Conservation (phyloP, 2,329 filamentous ascomycete species). For the Phyllosticta citrichinensis region DNA sequence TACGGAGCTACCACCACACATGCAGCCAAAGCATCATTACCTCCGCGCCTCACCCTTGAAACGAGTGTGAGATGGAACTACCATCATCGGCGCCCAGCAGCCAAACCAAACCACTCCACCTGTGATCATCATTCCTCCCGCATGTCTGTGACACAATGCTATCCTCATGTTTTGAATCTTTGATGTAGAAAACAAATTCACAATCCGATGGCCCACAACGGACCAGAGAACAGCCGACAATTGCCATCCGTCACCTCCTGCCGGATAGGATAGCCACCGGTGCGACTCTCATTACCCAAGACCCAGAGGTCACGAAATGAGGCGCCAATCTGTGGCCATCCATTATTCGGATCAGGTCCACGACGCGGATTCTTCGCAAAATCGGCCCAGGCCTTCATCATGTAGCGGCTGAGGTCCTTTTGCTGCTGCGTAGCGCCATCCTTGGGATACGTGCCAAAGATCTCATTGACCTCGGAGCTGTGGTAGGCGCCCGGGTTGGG, state of each 20-base stretch:
- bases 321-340: background rate
- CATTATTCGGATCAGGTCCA: background rate
- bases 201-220: background rate
- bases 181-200: background rate
- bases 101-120: too few species aligned
- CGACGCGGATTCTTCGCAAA: conserved; percentile 5
- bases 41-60: too few species aligned
- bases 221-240: background rate
- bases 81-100: too few species aligned
- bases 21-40: too few species aligned
- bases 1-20: too few species aligned
- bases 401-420: conserved; percentile 1
- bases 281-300: background rate
- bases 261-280: background rate
- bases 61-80: too few species aligned
- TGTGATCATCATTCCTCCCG: background rate
- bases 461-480: background rate
- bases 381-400: conserved; percentile 6
- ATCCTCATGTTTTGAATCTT: background rate
- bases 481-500: conserved; percentile 3
- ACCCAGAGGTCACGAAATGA: background rate
- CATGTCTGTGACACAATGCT: background rate
- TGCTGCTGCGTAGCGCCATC: background rate
- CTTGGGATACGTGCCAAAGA: conserved; percentile 4
- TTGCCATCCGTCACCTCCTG: background rate